These are phyloP conservation scores for Trichocomaceae sp. DNA, from an alignment of 2,329 filamentous ascomycete species.

Conservation along the genomic window DNA sequence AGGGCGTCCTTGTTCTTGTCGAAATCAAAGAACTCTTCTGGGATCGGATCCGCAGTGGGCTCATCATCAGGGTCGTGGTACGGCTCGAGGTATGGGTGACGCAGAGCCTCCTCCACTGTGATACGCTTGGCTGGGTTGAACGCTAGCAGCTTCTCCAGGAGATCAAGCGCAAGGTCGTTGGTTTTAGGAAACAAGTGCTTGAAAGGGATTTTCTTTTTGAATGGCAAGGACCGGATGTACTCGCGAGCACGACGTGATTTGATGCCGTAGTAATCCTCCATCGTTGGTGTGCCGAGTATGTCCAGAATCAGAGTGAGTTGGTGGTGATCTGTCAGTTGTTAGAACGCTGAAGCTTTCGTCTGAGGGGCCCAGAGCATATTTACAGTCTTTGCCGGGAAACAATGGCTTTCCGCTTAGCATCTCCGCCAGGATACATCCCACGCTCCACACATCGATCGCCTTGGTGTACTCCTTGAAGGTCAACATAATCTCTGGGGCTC, in stretches of 20 bases:
- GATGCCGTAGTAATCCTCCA: constrained; percentile 99
- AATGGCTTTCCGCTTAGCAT: constrained; percentile 98
- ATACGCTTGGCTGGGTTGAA: constrained; percentile 99
- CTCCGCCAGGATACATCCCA: constrained; percentile 95
- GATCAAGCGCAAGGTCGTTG: constrained; percentile 89
- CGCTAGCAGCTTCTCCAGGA: constrained; percentile 89
- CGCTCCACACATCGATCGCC: constrained; percentile 98
- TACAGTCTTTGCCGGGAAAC: constrained; percentile 97
- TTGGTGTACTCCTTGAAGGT: constrained; percentile 99
- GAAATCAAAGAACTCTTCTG: constrained; percentile 99
- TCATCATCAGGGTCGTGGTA: constrained; percentile 99
- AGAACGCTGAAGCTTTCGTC: neutral
- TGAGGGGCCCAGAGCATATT: constrained; percentile 32
- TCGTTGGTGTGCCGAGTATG: constrained; percentile 93
- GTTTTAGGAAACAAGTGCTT: constrained; percentile 96
- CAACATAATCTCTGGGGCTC: constrained; percentile 98
- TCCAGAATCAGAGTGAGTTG: constrained; percentile 95
- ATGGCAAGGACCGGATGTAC: constrained; percentile 95
- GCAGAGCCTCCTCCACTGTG: constrained; percentile 92
- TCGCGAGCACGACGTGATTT: constrained; percentile 95
- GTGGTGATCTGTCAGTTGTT: constrained; percentile 67
- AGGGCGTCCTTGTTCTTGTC: constrained; percentile 99
- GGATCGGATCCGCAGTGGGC: constrained; percentile 91
- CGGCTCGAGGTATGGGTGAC: constrained; percentile 95
- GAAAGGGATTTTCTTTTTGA: constrained; percentile 99